Evolutionary conservation across 2,329 filamentous ascomycete genomes (phyloP).

Genomic region (Raffaelea ambrosiae): DNA sequence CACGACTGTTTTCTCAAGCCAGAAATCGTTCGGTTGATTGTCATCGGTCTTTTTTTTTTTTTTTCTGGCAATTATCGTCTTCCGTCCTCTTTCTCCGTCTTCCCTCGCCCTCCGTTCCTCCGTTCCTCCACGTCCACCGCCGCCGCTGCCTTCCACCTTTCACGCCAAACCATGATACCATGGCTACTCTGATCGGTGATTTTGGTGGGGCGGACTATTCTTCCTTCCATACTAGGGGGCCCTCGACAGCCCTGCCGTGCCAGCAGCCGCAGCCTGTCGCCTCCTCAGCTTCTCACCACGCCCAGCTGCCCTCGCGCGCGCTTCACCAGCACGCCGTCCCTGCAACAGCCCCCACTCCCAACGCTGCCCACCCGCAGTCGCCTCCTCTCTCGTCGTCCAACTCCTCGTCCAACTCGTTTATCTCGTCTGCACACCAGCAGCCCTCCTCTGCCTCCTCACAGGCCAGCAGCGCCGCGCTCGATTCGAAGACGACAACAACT

Average conservation of each 20-base stretch:
- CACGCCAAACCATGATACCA: constrained; percentile 34
- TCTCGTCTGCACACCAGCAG: constrained; percentile 4
- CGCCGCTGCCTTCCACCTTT: too few species aligned
- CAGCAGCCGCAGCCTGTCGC: constrained; percentile 31
- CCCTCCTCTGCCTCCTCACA: constrained; percentile 4
- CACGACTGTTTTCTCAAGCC: constrained; percentile 1
- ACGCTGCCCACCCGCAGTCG: constrained; percentile 5
- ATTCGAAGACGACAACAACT: neutral
- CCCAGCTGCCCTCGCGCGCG: neutral
- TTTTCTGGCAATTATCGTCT: neutral
- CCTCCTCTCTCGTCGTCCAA: constrained; percentile 19
- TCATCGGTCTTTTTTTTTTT: neutral
- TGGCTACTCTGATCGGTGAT: constrained; percentile 62
- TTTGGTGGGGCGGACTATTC: constrained; percentile 60
- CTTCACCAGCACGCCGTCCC: neutral
- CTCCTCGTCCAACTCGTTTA: constrained; percentile 3
- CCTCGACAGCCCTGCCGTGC: constrained; percentile 35
- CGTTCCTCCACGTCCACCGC: neutral
- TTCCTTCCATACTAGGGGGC: constrained; percentile 43
- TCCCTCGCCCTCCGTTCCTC: neutral
- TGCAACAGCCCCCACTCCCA: neutral
- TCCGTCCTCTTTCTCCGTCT: neutral
- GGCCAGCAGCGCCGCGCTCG: constrained; percentile 2
- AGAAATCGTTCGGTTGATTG: neutral
- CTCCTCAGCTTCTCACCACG: neutral